phyloP scores from a whole-genome alignment of 331 rosid species.

The Prunus yedoensis region DNA sequence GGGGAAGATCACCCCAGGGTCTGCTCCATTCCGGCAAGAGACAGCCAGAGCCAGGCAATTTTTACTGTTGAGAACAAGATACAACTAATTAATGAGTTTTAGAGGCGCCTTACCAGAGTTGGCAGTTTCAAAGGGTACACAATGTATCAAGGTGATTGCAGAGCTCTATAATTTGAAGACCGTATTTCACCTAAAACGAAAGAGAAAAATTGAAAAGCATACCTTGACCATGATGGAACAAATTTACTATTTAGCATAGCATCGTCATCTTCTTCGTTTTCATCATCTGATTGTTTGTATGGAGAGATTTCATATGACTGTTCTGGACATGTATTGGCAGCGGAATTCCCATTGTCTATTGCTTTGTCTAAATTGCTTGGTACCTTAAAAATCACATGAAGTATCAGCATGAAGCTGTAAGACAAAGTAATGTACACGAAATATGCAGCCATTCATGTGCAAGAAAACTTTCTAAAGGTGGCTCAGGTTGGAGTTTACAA shows the following conservation, averaged over 20 bases:
- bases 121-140: conserved; percentile 12
- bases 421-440: background rate
- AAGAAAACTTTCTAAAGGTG: background rate
- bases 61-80: conserved; percentile 61
- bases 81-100: conserved; percentile 11
- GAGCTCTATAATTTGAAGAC: background rate
- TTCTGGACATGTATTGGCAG: conserved; percentile 38
- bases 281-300: conserved; percentile 87
- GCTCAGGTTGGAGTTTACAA: conserved; percentile 7
- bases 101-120: conserved; percentile 17
- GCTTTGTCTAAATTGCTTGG: conserved; percentile 32
- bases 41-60: conserved; percentile 41
- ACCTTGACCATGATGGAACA: conserved; percentile 96
- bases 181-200: background rate
- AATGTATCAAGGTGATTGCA: background rate
- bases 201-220: conserved; percentile 16
- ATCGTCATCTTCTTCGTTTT: conserved; percentile 50
- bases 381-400: conserved; percentile 38
- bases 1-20: conserved; percentile 62
- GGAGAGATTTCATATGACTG: conserved; percentile 91
- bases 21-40: conserved; percentile 48
- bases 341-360: conserved; percentile 25
- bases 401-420: conserved; percentile 22
- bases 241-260: conserved; percentile 49
- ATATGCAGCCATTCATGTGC: background rate